Conservation (phyloP, 129 eudicot genomes). For the Dittrichia graveolens region DNA sequence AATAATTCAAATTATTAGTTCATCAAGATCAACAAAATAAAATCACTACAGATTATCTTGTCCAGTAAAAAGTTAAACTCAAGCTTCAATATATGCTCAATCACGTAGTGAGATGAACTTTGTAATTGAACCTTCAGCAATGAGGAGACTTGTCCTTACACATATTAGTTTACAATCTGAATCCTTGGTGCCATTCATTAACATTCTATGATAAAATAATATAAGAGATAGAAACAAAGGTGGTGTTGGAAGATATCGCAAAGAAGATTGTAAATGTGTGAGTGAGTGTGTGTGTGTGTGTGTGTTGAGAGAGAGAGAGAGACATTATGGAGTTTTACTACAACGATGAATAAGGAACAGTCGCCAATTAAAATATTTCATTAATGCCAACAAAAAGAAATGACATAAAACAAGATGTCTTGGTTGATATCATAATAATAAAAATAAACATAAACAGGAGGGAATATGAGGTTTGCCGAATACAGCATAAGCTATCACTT, state of each 20-base stretch:
- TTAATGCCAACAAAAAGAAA: background rate
- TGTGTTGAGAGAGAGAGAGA: background rate
- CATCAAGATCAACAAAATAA: too few relatives aligned
- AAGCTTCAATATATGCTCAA: too few relatives aligned
- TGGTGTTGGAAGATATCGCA: background rate
- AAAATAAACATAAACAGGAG: constrained; percentile 15
- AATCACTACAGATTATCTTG: too few relatives aligned
- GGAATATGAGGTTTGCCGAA: constrained; percentile 5
- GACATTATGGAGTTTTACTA: background rate
- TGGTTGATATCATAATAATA: background rate
- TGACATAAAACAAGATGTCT: background rate
- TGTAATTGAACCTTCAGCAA: too few relatives aligned
- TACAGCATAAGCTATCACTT: background rate
- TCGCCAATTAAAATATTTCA: background rate
- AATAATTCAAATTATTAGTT: too few relatives aligned
- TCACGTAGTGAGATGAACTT: too few relatives aligned
- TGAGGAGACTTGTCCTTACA: too few relatives aligned
- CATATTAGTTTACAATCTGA: too few relatives aligned
- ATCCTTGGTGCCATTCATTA: too few relatives aligned
- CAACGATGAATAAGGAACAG: background rate
- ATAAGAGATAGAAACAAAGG: background rate
- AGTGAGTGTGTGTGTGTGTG: too few relatives aligned
- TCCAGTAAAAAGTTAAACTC: too few relatives aligned
- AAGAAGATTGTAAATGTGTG: too few relatives aligned
- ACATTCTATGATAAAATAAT: constrained; percentile 1